phyloP scores from a whole-genome alignment of 2,329 filamentous ascomycete genomes.

The Calycina marina region DNA sequence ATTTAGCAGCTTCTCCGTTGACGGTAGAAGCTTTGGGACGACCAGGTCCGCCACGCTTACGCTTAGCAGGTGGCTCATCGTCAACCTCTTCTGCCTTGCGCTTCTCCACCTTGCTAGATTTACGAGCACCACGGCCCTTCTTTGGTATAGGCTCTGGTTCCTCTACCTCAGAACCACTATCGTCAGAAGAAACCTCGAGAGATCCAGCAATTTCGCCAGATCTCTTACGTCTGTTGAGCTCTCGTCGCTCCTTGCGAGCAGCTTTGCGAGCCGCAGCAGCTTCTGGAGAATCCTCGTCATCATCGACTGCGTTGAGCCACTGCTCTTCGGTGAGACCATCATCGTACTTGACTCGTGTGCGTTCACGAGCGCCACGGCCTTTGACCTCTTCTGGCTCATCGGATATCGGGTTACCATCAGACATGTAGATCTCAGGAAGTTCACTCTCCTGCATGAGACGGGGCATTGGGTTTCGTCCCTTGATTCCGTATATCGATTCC shows the following conservation, averaged over 20 bases:
- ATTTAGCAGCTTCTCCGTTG: conserved; percentile 43
- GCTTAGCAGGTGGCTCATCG: conserved; percentile 62
- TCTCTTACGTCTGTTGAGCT: conserved; percentile 59
- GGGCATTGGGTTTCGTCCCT: conserved; percentile 46
- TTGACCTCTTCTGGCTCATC: conserved; percentile 66
- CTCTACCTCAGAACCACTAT: conserved; percentile 74
- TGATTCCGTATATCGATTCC: conserved; percentile 57
- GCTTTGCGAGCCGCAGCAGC: conserved; percentile 84
- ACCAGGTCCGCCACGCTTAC: conserved; percentile 59
- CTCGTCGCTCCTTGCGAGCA: conserved; percentile 67
- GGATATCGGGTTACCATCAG: conserved; percentile 65
- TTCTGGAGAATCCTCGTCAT: conserved; percentile 88
- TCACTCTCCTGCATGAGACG: conserved; percentile 81
- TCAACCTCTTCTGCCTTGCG: conserved; percentile 65
- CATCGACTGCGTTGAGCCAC: conserved; percentile 95
- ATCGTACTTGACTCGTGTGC: conserved; percentile 88
- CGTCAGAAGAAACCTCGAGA: conserved; percentile 53
- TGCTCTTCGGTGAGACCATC: conserved; percentile 97
- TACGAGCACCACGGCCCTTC: conserved; percentile 68
- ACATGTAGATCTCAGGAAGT: conserved; percentile 85
- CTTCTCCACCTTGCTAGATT: conserved; percentile 60
- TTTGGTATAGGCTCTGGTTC: conserved; percentile 61
- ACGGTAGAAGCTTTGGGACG: conserved; percentile 40
- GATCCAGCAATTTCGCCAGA: conserved; percentile 19
- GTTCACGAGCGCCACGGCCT: conserved; percentile 86